Evolutionary conservation across 192 early-diverging fungal genomes (phyloP).

Genomic region (Spizellomyces punctatus): DNA sequence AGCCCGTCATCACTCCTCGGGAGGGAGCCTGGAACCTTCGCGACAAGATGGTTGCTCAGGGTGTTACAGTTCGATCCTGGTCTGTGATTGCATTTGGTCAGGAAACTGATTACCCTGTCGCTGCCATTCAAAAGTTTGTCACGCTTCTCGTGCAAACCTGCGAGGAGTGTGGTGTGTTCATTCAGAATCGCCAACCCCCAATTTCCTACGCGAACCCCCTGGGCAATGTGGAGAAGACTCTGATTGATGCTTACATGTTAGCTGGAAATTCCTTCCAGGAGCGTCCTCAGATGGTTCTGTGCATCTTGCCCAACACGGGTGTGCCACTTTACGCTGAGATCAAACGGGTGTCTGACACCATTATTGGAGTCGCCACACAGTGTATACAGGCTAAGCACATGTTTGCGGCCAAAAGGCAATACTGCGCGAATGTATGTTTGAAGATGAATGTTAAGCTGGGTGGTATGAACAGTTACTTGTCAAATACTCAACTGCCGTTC

Average conservation of each 20-base stretch:
- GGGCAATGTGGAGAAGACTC: constrained; percentile 68
- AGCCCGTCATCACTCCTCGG: constrained; percentile 57
- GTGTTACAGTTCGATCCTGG: constrained; percentile 79
- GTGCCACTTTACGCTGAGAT: constrained; percentile 81
- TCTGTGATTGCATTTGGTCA: constrained; percentile 76
- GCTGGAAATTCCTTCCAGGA: constrained; percentile 64
- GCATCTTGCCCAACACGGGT: constrained; percentile 80
- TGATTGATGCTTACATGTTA: constrained; percentile 71
- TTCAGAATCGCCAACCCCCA: constrained; percentile 57
- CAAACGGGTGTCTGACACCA: constrained; percentile 87
- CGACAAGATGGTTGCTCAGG: constrained; percentile 76
- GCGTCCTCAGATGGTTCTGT: constrained; percentile 80
- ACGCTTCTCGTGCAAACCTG: constrained; percentile 73
- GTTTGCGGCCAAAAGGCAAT: constrained; percentile 77
- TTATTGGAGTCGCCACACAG: constrained; percentile 87
- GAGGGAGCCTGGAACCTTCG: constrained; percentile 89
- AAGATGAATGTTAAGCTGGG: constrained; percentile 96
- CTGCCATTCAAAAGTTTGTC: constrained; percentile 71
- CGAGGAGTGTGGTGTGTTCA: constrained; percentile 67
- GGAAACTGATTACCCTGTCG: constrained; percentile 51
- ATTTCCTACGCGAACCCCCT: constrained; percentile 61
- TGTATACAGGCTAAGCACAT: constrained; percentile 87
- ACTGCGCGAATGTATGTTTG: constrained; percentile 93
- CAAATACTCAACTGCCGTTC: constrained; percentile 65
- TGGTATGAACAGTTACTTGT: constrained; percentile 80